phyloP scores from a whole-genome alignment of 2,329 filamentous ascomycete genomes.

The Chrysosporium keratinophilum region DNA sequence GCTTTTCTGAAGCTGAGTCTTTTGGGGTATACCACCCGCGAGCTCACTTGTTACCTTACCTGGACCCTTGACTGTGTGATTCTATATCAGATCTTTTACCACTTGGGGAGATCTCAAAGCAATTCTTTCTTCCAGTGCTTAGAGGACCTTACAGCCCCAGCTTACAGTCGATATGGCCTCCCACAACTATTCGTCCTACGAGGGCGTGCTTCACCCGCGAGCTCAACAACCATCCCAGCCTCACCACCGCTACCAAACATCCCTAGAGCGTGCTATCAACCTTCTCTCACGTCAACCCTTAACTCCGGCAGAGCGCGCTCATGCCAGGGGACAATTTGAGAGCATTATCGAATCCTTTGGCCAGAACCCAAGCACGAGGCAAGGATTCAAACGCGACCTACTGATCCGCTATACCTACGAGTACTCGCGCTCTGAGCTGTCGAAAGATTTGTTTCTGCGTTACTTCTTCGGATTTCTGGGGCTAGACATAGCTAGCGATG shows the following conservation, averaged over 20 bases:
- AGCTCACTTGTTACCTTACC: too few relatives aligned
- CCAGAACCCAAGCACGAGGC: not conserved
- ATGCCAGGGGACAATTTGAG: constrained; percentile 6
- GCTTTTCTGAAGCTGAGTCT: too few relatives aligned
- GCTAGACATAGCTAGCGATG: not conserved
- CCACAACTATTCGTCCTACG: not conserved
- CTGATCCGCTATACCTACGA: constrained; percentile 18
- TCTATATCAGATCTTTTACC: too few relatives aligned
- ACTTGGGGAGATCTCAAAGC: not conserved
- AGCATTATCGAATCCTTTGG: constrained; percentile 8
- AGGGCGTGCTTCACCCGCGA: not conserved
- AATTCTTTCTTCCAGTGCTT: not conserved
- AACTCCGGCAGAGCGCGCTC: not conserved
- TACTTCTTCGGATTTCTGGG: constrained; percentile 11
- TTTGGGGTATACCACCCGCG: too few relatives aligned
- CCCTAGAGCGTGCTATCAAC: constrained; percentile 1
- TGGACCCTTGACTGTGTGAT: too few relatives aligned
- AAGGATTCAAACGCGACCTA: constrained; percentile 6
- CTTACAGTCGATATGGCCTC: constrained; percentile 2
- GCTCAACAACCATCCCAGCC: not conserved
- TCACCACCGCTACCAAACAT: constrained; percentile 2
- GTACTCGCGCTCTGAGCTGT: constrained; percentile 17
- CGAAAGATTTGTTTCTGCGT: constrained; percentile 13
- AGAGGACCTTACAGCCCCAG: not conserved
- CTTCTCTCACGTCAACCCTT: not conserved